phyloP scores from a whole-genome alignment of 148 eudicot species.

The Persicaria maculosa region DNA sequence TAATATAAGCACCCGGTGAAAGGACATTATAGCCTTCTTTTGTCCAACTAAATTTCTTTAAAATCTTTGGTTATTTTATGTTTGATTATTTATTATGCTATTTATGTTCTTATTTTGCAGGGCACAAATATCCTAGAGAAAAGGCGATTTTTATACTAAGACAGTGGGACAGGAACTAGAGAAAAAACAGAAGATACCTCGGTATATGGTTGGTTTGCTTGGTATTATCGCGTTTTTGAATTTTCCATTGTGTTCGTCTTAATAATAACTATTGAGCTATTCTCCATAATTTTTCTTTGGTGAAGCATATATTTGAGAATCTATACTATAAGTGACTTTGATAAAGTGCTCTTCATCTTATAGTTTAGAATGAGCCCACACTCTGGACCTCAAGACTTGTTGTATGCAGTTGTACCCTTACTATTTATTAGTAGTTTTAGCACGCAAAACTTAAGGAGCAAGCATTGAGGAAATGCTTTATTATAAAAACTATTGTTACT shows the following conservation, averaged over 20 bases:
- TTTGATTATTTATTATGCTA: background rate
- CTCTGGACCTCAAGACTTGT: background rate
- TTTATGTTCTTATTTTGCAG: constrained; percentile 30
- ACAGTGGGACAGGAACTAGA: constrained; percentile 57
- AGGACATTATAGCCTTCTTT: background rate
- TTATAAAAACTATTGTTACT: background rate
- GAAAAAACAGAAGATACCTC: constrained; percentile 41
- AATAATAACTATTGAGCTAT: background rate
- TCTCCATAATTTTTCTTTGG: background rate
- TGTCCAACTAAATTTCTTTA: background rate
- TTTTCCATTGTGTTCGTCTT: constrained; percentile 1
- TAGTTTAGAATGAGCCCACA: background rate
- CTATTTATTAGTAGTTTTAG: background rate
- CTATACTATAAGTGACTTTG: background rate
- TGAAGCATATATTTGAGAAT: background rate
- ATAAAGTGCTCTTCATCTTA: background rate
- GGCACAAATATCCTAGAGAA: constrained; percentile 33
- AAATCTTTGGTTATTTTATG: background rate
- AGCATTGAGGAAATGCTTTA: constrained; percentile 1
- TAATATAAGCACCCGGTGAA: too few relatives aligned
- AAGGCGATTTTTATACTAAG: constrained; percentile 48
- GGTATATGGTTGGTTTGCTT: constrained; percentile 53
- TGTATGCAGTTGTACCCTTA: background rate
- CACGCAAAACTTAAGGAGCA: background rate
- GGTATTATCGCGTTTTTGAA: background rate